Conservation (phyloP, 176 grass and related monocot genomes). For the Poa annua region DNA sequence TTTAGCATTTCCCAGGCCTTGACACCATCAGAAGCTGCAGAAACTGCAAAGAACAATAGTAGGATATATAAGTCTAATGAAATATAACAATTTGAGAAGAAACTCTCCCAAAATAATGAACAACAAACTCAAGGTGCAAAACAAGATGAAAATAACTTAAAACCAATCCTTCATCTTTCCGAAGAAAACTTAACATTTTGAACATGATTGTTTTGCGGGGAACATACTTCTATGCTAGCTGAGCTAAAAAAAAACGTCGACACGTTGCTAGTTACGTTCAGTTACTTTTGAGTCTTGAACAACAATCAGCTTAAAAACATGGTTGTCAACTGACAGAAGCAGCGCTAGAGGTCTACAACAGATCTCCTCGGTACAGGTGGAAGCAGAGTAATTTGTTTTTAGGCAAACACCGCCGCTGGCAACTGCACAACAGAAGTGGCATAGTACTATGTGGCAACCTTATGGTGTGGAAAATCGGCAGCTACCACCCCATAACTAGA, state of each 20-base stretch:
- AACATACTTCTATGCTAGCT: not conserved
- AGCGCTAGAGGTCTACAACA: not conserved
- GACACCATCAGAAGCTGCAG: slow-evolving; percentile 67
- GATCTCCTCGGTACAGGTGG: not conserved
- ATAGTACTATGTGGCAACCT: not conserved
- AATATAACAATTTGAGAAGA: not conserved
- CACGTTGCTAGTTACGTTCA: not conserved
- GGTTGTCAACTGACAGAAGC: not conserved
- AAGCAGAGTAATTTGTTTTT: not conserved
- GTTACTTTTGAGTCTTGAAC: not conserved
- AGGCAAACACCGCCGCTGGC: not conserved
- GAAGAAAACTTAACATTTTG: not conserved
- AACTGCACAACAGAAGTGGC: not conserved
- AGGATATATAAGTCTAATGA: not conserved
- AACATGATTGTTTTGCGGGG: not conserved
- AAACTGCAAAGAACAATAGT: slow-evolving; percentile 53
- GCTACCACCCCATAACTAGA: too few species aligned
- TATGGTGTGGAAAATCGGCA: not conserved
- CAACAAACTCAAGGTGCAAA: not conserved
- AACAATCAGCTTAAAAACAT: not conserved
- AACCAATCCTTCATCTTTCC: not conserved
- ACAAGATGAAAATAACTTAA: not conserved
- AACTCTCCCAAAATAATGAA: not conserved
- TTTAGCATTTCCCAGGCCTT: slow-evolving; percentile 89
- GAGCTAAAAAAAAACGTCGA: not conserved